Evolutionary conservation across 2,329 filamentous ascomycete species (phyloP).

Genomic region (Lasiodiplodia gonubiensis): DNA sequence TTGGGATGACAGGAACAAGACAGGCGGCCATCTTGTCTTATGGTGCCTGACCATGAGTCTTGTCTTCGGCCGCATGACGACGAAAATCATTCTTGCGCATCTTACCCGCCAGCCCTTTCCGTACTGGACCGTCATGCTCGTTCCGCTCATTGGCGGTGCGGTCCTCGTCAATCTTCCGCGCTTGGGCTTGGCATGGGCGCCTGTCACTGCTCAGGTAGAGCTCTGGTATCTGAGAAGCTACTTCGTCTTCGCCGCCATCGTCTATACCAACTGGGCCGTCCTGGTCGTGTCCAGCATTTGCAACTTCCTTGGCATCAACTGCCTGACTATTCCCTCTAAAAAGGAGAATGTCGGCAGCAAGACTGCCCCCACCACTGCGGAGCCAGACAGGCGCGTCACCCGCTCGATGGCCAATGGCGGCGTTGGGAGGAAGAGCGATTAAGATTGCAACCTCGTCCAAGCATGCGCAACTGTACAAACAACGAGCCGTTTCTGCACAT

Average conservation of each 20-base stretch:
- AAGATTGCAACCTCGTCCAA: background rate
- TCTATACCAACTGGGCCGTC: conserved; percentile 92
- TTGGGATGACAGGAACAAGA: conserved; percentile 26
- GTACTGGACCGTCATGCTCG: conserved; percentile 92
- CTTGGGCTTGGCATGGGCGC: conserved; percentile 58
- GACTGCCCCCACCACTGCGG: background rate
- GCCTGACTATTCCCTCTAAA: conserved; percentile 74
- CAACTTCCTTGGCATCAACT: conserved; percentile 90
- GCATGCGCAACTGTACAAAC: background rate
- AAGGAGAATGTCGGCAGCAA: conserved; percentile 36
- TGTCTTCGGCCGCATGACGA: conserved; percentile 97
- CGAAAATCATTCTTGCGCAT: conserved; percentile 97
- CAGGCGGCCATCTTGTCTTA: conserved; percentile 78
- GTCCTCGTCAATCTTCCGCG: conserved; percentile 81
- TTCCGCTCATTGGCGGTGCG: conserved; percentile 84
- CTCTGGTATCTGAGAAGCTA: conserved; percentile 83
- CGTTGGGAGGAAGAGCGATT: conserved; percentile 23
- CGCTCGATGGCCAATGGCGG: conserved; percentile 25
- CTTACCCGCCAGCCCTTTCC: conserved; percentile 93
- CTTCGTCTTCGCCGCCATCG: conserved; percentile 79
- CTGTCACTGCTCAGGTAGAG: conserved; percentile 63
- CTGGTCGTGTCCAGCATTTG: conserved; percentile 92
- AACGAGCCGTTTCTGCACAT: background rate
- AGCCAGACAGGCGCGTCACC: conserved; percentile 21
- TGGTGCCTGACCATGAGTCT: conserved; percentile 96